phyloP scores from a whole-genome alignment of 2,329 filamentous ascomycete genomes.

The Pseudogymnoascus sp. region DNA sequence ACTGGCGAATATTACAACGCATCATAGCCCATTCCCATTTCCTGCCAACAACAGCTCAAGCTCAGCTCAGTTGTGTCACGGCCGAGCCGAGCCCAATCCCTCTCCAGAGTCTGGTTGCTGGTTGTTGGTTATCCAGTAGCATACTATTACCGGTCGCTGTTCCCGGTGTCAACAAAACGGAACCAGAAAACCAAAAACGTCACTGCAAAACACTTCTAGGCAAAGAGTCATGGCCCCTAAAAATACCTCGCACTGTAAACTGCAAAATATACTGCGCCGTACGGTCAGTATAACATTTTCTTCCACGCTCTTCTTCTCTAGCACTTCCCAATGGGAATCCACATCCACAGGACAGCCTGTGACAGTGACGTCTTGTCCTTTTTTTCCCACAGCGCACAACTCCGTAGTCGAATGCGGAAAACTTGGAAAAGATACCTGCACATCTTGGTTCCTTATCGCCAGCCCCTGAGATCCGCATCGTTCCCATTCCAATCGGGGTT shows the following conservation, averaged over 20 bases:
- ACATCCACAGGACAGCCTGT: neutral
- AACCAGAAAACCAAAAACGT: neutral
- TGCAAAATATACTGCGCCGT: neutral
- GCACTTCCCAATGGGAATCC: neutral
- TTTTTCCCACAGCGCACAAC: neutral
- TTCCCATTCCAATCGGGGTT: neutral
- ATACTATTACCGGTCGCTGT: neutral
- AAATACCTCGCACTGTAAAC: neutral
- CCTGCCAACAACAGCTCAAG: too few relatives aligned
- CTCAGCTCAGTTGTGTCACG: too few relatives aligned
- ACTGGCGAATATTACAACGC: neutral
- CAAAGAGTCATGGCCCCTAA: neutral
- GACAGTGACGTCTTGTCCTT: neutral
- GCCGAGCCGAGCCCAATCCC: too few relatives aligned
- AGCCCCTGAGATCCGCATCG: slow-evolving; percentile 1
- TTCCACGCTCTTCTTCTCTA: neutral
- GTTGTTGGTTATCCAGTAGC: too few relatives aligned
- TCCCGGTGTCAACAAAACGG: slow-evolving; percentile 1
- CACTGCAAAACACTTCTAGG: neutral
- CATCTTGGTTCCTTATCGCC: neutral
- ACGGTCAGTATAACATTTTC: neutral
- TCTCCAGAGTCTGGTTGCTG: too few relatives aligned
- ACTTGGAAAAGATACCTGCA: neutral
- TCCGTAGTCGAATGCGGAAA: neutral
- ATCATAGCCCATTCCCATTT: too few relatives aligned